Percentiles rank a stretch among this genome's conserved stretches.
phyloP scores from a whole-genome alignment of 352 stramenopile species.

The Albugo candida region DNA sequence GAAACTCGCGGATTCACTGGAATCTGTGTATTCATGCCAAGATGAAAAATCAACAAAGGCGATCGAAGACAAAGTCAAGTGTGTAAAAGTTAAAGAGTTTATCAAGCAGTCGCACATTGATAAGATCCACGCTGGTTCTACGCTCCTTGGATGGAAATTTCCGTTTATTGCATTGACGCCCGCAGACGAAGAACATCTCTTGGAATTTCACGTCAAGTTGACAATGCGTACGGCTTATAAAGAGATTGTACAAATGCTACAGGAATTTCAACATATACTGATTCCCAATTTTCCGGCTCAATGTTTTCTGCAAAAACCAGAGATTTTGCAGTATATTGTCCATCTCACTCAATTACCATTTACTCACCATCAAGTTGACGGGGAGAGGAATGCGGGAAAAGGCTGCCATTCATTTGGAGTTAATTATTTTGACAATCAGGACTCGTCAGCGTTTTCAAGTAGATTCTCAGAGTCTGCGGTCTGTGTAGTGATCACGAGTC shows the following conservation, averaged over 20 bases:
- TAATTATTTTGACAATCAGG: conserved; percentile 55
- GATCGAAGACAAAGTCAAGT: too few species aligned
- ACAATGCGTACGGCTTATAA: conserved; percentile 19
- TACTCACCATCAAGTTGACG: conserved; percentile 5
- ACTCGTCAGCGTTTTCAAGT: conserved; percentile 18
- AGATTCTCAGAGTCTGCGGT: conserved; percentile 26
- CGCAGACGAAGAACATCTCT: conserved; percentile 49
- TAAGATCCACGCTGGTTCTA: neutral
- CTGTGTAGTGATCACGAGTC: conserved; percentile 31
- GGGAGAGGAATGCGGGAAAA: conserved; percentile 10
- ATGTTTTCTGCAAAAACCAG: conserved; percentile 44
- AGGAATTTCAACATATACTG: conserved; percentile 26
- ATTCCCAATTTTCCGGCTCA: conserved; percentile 45
- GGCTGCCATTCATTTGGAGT: conserved; percentile 17
- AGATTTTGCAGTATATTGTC: conserved; percentile 32
- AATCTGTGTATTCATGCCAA: too few species aligned
- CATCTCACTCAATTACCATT: conserved; percentile 47
- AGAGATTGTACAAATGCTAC: conserved; percentile 31
- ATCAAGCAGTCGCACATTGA: too few species aligned
- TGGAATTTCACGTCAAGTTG: conserved; percentile 65
- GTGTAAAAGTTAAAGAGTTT: too few species aligned
- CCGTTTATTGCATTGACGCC: conserved; percentile 23
- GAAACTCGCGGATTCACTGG: too few species aligned
- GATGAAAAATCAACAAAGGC: too few species aligned
- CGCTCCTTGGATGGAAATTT: conserved; percentile 28